Evolutionary conservation across 495 filamentous ascomycete genomes (phyloP).

Genomic region (Thermothielavioides terrestris): DNA sequence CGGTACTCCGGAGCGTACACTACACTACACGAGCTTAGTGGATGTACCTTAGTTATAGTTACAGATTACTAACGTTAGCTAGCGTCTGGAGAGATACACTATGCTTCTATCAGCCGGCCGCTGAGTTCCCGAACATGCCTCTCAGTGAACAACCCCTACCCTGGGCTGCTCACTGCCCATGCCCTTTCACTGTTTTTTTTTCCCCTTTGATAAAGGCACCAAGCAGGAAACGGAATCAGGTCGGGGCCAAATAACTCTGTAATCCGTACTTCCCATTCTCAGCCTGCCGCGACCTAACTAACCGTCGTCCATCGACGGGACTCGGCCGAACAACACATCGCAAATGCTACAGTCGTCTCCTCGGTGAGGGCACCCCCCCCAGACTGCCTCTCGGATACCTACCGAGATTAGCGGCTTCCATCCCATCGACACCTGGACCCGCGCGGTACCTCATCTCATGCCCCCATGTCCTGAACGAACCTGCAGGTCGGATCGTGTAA

Average conservation of each 20-base stretch:
- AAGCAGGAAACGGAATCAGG: background rate
- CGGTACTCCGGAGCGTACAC: no score
- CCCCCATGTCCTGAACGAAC: slow-evolving; percentile 3
- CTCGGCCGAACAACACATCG: background rate
- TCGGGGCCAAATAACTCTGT: background rate
- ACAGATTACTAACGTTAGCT: no score
- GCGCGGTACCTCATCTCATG: background rate
- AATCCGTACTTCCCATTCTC: background rate
- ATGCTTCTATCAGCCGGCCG: slow-evolving; percentile 6
- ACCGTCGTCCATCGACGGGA: background rate
- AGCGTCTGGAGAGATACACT: no score
- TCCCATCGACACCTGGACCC: slow-evolving; percentile 4
- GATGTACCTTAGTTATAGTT: no score
- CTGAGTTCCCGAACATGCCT: slow-evolving; percentile 5
- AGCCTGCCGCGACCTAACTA: background rate
- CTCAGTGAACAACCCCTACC: slow-evolving; percentile 4
- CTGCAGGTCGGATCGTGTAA: slow-evolving; percentile 9
- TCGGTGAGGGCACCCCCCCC: background rate
- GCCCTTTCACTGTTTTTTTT: no score
- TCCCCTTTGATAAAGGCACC: background rate
- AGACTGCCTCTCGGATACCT: no score
- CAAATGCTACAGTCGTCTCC: slow-evolving; percentile 6
- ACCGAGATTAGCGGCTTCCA: background rate
- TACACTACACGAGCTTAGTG: no score
- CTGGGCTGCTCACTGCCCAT: background rate